These are phyloP conservation scores for Lipomyces oligophaga DNA, from an alignment of 805 yeast species.

Conservation along the genomic window DNA sequence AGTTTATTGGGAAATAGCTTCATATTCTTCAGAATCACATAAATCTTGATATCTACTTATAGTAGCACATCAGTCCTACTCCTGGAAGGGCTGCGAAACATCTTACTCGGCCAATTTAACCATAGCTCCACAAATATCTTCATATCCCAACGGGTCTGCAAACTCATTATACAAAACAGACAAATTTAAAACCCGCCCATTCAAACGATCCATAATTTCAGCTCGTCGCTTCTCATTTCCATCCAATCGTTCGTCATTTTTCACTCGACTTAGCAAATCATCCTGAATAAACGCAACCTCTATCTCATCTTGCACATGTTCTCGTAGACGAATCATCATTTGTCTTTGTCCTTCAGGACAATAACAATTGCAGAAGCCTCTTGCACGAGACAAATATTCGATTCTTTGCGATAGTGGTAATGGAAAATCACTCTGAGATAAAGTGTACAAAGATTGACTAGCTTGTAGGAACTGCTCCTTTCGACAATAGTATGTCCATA, in stretches of 20 bases:
- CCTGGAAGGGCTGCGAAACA: no score
- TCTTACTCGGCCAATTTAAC: slow-evolving; percentile 75
- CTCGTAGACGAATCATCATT: slow-evolving; percentile 65
- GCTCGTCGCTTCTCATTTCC: slow-evolving; percentile 45
- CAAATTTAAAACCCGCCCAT: slow-evolving; percentile 62
- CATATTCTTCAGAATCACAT: no score
- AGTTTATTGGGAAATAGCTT: no score
- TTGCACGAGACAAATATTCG: slow-evolving; percentile 85
- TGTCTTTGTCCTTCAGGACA: slow-evolving; percentile 75
- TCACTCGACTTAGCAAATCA: slow-evolving; percentile 45
- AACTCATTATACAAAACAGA: slow-evolving; percentile 79
- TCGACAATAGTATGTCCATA: slow-evolving; percentile 87
- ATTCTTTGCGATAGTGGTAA: slow-evolving; percentile 69
- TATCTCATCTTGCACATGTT: slow-evolving; percentile 69
- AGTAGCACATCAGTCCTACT: no score
- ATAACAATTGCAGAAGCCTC: slow-evolving; percentile 84
- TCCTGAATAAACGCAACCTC: slow-evolving; percentile 85
- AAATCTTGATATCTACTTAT: no score
- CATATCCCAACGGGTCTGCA: slow-evolving; percentile 83
- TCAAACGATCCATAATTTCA: slow-evolving; percentile 52
- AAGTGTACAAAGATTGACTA: slow-evolving; percentile 70
- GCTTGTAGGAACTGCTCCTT: slow-evolving; percentile 75
- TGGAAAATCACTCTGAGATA: slow-evolving; percentile 63
- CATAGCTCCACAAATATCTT: slow-evolving; percentile 71
- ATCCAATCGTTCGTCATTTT: slow-evolving; percentile 42